Base-by-base conservation (phyloP, 2,329 filamentous ascomycete genomes). In the Graphium sp. region DNA sequence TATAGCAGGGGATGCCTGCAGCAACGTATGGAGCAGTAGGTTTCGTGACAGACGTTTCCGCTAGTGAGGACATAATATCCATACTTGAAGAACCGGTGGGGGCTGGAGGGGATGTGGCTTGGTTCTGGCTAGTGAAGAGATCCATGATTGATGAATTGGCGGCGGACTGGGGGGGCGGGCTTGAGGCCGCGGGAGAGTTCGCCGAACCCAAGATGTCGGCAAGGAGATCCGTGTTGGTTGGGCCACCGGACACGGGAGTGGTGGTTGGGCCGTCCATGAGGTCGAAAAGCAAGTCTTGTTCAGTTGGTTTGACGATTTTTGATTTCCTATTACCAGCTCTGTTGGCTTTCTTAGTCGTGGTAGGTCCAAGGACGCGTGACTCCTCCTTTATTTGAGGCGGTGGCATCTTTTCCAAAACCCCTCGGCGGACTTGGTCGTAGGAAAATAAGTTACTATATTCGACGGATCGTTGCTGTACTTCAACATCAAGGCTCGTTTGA, bases 401-500 rank as follows among this genome's bases (percentile, higher is more conserved):
- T 6, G 89, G 89, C 91, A 98, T 98, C 50, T 89, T 91, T 55
- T 98, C 89, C 8, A 98, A 60, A 3, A 98, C 89, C 33, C 89
- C 89, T 34, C 69, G 70, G 31, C 87, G 74, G 32, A 98, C 80
- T 34, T 83, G 64, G 40, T 98, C 85, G 43, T 83, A 83, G 1
- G 71, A 70, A 43, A 98, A 95, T n/a, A 98, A 62, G 44, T 95
- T 95, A 33, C 75, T 72, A 44, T 95, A 98, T 50, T 98, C 89
- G 13, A 93, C 85, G 5, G 87, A 80, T 48, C 89, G 74, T 52
- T 98, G 89, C 50, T 98, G 91, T 15, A 95, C 79, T 50, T 98
- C 89, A 16, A 95, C 77, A 44, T 92, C 87, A 29, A 98, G 61
- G 48, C 89, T 91, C 7, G 83, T 77, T 36, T 87, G 79, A 44